phyloP scores from a whole-genome alignment of 1,139 yeast species.

The Pichia norvegensis region DNA sequence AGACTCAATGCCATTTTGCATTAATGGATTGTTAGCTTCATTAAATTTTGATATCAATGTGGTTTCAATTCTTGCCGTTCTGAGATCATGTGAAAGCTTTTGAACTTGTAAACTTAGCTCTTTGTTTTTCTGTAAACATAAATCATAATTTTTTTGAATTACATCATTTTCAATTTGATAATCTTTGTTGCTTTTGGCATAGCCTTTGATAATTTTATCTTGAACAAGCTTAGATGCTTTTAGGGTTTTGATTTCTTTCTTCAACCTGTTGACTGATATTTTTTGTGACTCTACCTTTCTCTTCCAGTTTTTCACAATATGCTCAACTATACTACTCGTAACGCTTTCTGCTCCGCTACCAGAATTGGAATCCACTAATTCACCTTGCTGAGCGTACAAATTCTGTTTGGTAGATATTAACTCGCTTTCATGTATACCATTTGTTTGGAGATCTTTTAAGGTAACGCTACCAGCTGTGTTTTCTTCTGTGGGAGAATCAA shows the following conservation, averaged over 20 bases:
- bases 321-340: not conserved
- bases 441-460: not conserved
- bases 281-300: not conserved
- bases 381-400: not conserved
- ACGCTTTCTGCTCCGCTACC: not conserved
- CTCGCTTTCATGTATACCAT: not conserved
- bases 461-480: not conserved
- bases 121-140: not conserved
- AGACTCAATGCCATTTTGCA: not conserved
- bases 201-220: not conserved
- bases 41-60: not conserved
- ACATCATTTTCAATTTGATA: not conserved
- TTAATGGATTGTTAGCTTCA: not conserved
- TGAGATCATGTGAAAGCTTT: not conserved
- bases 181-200: not conserved
- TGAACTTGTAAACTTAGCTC: not conserved
- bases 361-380: not conserved
- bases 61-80: not conserved
- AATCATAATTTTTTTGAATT: not conserved
- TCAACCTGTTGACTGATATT: not conserved
- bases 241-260: not conserved
- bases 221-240: not conserved
- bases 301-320: not conserved
- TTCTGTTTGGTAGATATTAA: not conserved
- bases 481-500: not conserved